Evolutionary conservation across 2,329 filamentous ascomycete species (phyloP).

Genomic region (Tolypocladium album): DNA sequence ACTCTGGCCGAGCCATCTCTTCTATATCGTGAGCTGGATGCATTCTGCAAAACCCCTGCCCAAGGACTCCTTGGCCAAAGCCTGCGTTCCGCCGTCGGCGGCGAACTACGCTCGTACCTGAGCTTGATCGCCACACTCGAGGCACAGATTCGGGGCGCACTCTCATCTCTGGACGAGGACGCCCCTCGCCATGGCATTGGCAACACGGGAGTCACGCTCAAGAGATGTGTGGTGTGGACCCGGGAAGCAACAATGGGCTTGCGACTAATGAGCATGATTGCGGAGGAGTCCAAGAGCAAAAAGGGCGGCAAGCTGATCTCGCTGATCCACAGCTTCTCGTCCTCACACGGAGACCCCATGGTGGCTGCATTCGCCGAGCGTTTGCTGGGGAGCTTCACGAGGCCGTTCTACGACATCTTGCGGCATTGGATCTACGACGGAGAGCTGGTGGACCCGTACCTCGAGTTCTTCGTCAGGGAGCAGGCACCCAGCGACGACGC

Average conservation of each 20-base stretch:
- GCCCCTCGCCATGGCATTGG: slow-evolving; percentile 61
- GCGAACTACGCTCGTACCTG: slow-evolving; percentile 81
- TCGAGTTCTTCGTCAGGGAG: slow-evolving; percentile 90
- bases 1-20: slow-evolving; percentile 86
- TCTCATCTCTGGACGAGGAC: slow-evolving; percentile 61
- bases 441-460: slow-evolving; percentile 90
- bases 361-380: slow-evolving; percentile 89
- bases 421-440: slow-evolving; percentile 97
- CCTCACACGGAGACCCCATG: slow-evolving; percentile 89
- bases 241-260: slow-evolving; percentile 93
- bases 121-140: slow-evolving; percentile 86
- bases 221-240: slow-evolving; percentile 94
- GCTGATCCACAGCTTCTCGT: slow-evolving; percentile 85
- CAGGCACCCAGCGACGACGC: slow-evolving; percentile 46
- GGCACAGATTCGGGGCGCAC: slow-evolving; percentile 75
- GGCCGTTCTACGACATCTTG: slow-evolving; percentile 94
- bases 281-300: slow-evolving; percentile 73
- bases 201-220: slow-evolving; percentile 84
- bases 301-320: slow-evolving; percentile 89
- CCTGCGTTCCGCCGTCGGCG: slow-evolving; percentile 72
- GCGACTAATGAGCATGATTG: slow-evolving; percentile 85
- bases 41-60: slow-evolving; percentile 72
- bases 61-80: slow-evolving; percentile 87
- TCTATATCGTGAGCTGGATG: slow-evolving; percentile 71
- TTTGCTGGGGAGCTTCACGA: slow-evolving; percentile 73